Evolutionary conservation across 2,329 filamentous ascomycete genomes (phyloP), one percentile per base, ranked within the genome.

Genomic region (Fusarium pseudograminearum): DNA sequence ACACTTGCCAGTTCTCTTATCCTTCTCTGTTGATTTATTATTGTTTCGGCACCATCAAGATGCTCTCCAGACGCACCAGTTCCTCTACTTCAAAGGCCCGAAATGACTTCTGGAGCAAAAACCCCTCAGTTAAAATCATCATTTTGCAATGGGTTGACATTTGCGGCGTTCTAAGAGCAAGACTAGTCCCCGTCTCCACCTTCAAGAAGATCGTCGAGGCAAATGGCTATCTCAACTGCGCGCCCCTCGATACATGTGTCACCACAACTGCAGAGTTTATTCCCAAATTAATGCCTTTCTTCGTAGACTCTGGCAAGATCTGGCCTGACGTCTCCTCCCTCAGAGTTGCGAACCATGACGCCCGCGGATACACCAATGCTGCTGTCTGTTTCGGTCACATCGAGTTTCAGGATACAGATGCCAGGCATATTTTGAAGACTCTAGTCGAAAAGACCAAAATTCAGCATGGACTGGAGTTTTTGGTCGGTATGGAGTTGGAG

Each of bases 101-200:
- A 4, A 14, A 30, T 7, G 48, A 52, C 4, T 57, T 41, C 10
- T 57, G 26, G 54, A 26, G 14, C 9, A n/a, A 4, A 7, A 15
- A 57, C 3, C 8, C 26, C 1, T 34, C n/a, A 4, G 7, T 64
- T 0, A 7, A 45, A 5, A 33, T 64, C 1, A 5, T 64, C 3
- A 5, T 45, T 20, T n/a, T 64, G 3, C 59, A 64, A 45, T 64
- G 61, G 61, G 58, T 64, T 7, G 61, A 64, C 15, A 64, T 64
- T 3, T 64, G 58, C 8, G 61, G 61, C 4, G 31, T 50, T 8
- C 0, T 44, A 3, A 48, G 36, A 24, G 48, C 59, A 4, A 57
- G 50, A 20, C 28, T 64, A 1, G 36, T 64, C 7, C 44, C 58
- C 4, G 22, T 26, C 4, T 33, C 31, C 2, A 55, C 57, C 4